Base-by-base conservation (phyloP, 768 basidiomycete species). In the Suillus ampliporus region DNA sequence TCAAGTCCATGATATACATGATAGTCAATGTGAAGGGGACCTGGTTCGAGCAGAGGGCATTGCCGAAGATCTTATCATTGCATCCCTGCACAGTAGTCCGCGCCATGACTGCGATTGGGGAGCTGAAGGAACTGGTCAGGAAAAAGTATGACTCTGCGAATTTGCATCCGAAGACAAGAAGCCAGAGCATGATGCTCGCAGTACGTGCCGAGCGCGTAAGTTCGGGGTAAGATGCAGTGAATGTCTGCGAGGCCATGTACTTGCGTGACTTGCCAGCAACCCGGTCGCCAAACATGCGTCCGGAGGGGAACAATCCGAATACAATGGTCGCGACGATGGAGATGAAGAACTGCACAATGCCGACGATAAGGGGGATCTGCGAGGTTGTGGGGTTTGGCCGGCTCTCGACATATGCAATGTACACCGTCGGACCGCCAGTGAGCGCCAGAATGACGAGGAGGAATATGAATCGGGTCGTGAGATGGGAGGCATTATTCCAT, bases 1-100 rank as follows among this genome's bases (percentile, higher is more conserved):
- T 83, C 67, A 99, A 79, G 74, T 99, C 97, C 97, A 99, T 99
- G 77, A 97, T 76, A 81, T 97, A 99, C 97, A 99, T 99, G 84
- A 98, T 95, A 44, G 96, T 82, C 64, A 99, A 86, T 0, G 97
- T 90, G 79, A 99, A 99, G 0, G 91, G 87, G 44, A 97, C 92
- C 63, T 99, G 97, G 71, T 97, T 95, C 41, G 86, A 82, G 80
- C 97, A 99, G 7, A 99, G 82, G 8, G 81, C 83, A 60, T 74
- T 80, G 17, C 95, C 95, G 71, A 99, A 91, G 64, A 89, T 80
- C 76, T 83, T 89, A 78, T 99, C 97, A 65, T 72, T 84, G 78
- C 97, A 99, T 51, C 88, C 88, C 73, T 95, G 94, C 1, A 99
- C 92, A 72, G 90, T 92, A 74, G 94, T 98, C 62, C 93, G 88